Conservation (phyloP, 2,329 filamentous ascomycete species). For the Aschersonia sp. region DNA sequence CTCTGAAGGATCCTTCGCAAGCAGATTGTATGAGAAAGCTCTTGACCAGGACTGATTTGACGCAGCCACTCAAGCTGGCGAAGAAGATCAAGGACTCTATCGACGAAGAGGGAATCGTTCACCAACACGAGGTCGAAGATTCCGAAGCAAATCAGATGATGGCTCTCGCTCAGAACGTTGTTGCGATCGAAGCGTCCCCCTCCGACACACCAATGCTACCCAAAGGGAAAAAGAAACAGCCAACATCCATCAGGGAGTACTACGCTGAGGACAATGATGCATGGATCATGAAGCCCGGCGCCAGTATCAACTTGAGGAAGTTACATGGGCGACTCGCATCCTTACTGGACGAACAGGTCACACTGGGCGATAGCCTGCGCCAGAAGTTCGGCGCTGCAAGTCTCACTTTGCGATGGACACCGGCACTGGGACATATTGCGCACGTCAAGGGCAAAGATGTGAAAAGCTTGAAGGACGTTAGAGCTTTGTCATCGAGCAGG, state of each 20-base stretch:
- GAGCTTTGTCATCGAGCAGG: conserved; percentile 59
- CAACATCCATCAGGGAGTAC: conserved; percentile 34
- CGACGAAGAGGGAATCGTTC: conserved; percentile 79
- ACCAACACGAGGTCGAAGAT: conserved; percentile 65
- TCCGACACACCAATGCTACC: conserved; percentile 40
- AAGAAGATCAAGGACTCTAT: conserved; percentile 61
- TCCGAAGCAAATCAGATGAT: conserved; percentile 56
- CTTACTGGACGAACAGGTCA: conserved; percentile 43
- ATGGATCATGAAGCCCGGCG: conserved; percentile 53
- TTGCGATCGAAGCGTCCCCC: conserved; percentile 48
- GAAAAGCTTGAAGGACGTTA: conserved; percentile 16
- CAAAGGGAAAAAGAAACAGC: conserved; percentile 33
- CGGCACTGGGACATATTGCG: conserved; percentile 76
- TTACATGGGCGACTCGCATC: conserved; percentile 54
- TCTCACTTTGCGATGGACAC: conserved; percentile 73
- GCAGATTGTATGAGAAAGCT: conserved; percentile 28
- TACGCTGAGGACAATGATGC: conserved; percentile 45
- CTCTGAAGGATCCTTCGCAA: conserved; percentile 4
- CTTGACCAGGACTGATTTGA: conserved; percentile 46
- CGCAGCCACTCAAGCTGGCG: conserved; percentile 54
- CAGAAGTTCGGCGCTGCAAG: conserved; percentile 44
- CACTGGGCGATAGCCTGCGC: conserved; percentile 47
- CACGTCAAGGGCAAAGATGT: conserved; percentile 76
- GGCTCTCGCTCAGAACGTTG: conserved; percentile 57
- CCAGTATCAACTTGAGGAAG: conserved; percentile 47